Base-by-base conservation (phyloP, 1,284 basidiomycete genomes). In the Pseudomicrostroma phylloplanum region DNA sequence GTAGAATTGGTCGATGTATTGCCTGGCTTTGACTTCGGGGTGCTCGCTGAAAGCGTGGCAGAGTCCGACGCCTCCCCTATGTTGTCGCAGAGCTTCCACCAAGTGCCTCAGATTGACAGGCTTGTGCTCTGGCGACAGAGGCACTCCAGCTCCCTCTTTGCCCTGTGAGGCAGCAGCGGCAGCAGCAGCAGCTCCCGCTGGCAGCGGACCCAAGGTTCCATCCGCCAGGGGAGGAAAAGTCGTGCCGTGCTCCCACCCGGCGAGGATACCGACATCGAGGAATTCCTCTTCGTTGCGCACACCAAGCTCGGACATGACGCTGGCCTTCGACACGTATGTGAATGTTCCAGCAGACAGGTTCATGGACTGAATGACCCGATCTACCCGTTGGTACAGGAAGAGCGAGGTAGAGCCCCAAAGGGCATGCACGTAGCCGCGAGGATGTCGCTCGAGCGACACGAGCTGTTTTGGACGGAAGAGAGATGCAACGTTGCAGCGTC, bases 341-440 rank as follows among this genome's bases (percentile, higher is more conserved):
- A 98, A 94, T 15, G 67, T 67, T 41, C 63, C 67, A 1, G 26
- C 17, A 1, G 36, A 41, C 1, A 78, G 57, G 56, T 76, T 60
- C 83, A 82, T 70, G 90, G 87, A 81, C 92, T 90, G 91, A 79
- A 99, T 94, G 75, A 98, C 84, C 74, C 89, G 89, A 81, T 97
- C 92, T 42, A 96, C 86, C 26, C 88, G 87, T 59, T 82, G 81
- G 79, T 93, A 97, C 53, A 97, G 84, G 23, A 99, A 84, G 19
- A 90, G 86, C 78, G 97, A 94, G 6, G 88, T 89, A 40, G 92
- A 87, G 6, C 91, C 92, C 80, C 87, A 97, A 71, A 97, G 88
- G 21, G 94, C 88, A 79, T 98, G 92, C 66, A 96, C 90, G 81
- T 97, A 99, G 4, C 88, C 85, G 80, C 96, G 96, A 25, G 86